A percentile compares a stretch with the other conserved stretches of the same genome.
Conservation (phyloP, 169 alveolate species). For the Neospora caninum region DNA sequence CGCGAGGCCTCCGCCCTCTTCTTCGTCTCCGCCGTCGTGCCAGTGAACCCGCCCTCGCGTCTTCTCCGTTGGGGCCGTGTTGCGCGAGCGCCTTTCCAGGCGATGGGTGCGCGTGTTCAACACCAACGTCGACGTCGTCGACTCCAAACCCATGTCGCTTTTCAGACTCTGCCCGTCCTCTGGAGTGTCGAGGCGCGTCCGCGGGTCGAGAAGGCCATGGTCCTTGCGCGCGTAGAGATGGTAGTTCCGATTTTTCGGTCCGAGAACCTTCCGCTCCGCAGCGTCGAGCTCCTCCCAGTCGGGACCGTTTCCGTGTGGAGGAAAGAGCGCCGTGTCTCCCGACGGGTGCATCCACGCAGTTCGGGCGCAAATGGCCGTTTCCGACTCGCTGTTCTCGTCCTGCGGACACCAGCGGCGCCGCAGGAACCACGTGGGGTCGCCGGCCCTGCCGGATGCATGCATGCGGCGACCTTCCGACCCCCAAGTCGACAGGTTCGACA, state of each 20-base stretch:
- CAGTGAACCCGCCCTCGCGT: neutral
- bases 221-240: conserved; percentile 22
- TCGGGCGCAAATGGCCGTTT: neutral
- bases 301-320: neutral
- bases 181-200: neutral
- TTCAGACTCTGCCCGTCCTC: neutral
- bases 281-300: neutral
- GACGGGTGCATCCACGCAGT: neutral
- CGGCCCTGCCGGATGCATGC: too few species aligned
- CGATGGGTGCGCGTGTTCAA: conserved; percentile 16
- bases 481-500: neutral
- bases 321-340: conserved; percentile 10
- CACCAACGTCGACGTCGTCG: neutral
- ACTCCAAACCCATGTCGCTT: neutral
- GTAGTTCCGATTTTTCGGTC: conserved; percentile 1
- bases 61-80: neutral
- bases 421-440: too few species aligned
- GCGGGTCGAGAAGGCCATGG: neutral
- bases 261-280: neutral
- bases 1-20: neutral
- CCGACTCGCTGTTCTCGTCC: too few species aligned
- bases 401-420: too few species aligned
- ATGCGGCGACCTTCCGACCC: neutral
- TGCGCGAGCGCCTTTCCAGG: neutral
- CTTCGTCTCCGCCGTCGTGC: neutral